Base-by-base conservation (phyloP, 1,139 yeast species). In the Saccharomyces hybrid region DNA sequence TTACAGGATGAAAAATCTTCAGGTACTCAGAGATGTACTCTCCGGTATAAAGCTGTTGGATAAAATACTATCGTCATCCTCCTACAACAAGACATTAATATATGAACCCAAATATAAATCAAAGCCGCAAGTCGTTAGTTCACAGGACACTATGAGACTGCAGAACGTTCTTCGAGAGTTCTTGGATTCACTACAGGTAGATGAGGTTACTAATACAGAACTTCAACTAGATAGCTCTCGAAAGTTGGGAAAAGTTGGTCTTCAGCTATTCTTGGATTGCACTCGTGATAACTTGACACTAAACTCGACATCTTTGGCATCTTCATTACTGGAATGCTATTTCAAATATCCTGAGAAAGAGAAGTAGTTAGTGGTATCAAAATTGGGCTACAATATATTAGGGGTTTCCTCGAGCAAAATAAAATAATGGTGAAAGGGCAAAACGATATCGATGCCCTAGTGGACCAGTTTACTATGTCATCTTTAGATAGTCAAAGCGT, bases 201-300 rank as follows among this genome's bases (percentile, higher is more conserved):
- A 56, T 29, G 63, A 63, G 47, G 61, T 58, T 12, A 53, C 47
- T 21, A 52, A 50, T 21, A 49, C 48, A 26, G 28, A 48, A 2
- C 38, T 51, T 4, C 58, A 56, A 26, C 44, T 34, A 9, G 50
- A 58, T 53, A 51, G 57, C 2, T 46, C 53, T 4, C 42, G 51
- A 12, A 64, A 64, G 26, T 49, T 67, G 50, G 64, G 66, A 2
- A 62, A 59, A 32, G 59, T 65, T 47, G 69, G 68, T 2, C 54
- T 66, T 27, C 64, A 64, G 42, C 51, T 66, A 21, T 67, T 66
- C 52, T 51, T 64, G 49, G 61, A 61, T 16, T 59, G 64, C 32
- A 57, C 60, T 48, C 55, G 53, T 19, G 56, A 56, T 24, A 60
- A 62, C 42, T 48, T 64, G 3, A 57, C 60, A 12, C 61, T 62